phyloP scores from a whole-genome alignment of 2,329 filamentous ascomycete species.

The Colletotrichum costaricense region DNA sequence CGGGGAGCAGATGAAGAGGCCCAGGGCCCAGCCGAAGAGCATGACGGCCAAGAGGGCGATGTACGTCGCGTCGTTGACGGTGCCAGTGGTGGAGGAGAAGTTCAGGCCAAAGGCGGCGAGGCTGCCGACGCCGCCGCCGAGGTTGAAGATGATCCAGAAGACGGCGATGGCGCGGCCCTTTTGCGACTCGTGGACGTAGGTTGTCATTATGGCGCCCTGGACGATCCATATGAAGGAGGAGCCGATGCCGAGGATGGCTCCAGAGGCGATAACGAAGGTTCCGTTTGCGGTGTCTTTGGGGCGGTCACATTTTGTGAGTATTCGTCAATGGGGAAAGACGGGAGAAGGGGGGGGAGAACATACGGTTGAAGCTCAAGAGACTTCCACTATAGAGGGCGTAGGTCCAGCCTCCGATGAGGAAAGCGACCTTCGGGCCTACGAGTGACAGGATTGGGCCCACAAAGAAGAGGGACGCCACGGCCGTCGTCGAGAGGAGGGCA shows the following conservation, averaged over 20 bases:
- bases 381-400: constrained; percentile 58
- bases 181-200: constrained; percentile 54
- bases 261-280: constrained; percentile 55
- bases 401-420: constrained; percentile 57
- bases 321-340: constrained; percentile 23
- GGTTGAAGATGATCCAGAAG: constrained; percentile 60
- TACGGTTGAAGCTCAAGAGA: constrained; percentile 55
- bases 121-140: constrained; percentile 55
- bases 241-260: constrained; percentile 57
- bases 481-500: constrained; percentile 54
- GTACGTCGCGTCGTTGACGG: constrained; percentile 62
- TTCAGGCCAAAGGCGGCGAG: constrained; percentile 57
- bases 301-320: too few species aligned
- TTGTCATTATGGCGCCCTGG: constrained; percentile 61
- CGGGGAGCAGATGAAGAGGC: constrained; percentile 60
- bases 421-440: constrained; percentile 54
- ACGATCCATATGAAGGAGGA: constrained; percentile 58
- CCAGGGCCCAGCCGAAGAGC: constrained; percentile 59
- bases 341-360: constrained; percentile 51
- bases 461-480: constrained; percentile 54
- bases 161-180: constrained; percentile 55
- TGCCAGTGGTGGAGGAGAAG: constrained; percentile 52
- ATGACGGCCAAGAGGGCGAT: constrained; percentile 61
- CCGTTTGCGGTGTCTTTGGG: constrained; percentile 52
- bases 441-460: constrained; percentile 56